phyloP scores from a whole-genome alignment of 306 rosid genomes.

The Benincasa hispida region DNA sequence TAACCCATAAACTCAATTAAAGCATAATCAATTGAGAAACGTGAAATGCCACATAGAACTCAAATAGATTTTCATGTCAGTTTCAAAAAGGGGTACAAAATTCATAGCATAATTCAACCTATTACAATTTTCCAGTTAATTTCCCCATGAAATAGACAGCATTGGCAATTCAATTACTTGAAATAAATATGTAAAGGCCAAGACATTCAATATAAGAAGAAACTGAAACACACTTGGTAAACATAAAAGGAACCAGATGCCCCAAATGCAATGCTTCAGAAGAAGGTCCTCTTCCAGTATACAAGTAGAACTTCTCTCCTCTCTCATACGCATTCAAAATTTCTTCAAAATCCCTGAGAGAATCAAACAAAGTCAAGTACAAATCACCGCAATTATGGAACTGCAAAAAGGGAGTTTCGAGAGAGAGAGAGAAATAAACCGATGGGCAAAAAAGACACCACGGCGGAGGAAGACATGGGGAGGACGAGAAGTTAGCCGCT shows the following conservation, averaged over 20 bases:
- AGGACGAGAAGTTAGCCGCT: constrained; percentile 53
- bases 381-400: background rate
- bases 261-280: constrained; percentile 94
- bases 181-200: background rate
- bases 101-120: background rate
- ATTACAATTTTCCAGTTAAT: background rate
- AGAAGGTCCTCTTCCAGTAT: constrained; percentile 90
- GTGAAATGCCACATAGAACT: background rate
- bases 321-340: constrained; percentile 57
- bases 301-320: constrained; percentile 79
- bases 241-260: constrained; percentile 85
- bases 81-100: background rate
- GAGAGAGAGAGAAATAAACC: constrained; percentile 14
- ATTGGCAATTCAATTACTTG: background rate
- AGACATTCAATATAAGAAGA: background rate
- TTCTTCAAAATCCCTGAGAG: constrained; percentile 56
- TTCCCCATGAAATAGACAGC: background rate
- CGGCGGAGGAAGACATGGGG: constrained; percentile 89
- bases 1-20: background rate
- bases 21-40: background rate
- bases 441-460: constrained; percentile 88
- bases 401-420: background rate
- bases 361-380: background rate
- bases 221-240: constrained; percentile 53
- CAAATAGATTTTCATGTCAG: background rate